Percentiles rank a stretch among this genome's conserved stretches.
Conservation (phyloP, 2,329 filamentous ascomycete genomes). For the Botrytis sinoallii region DNA sequence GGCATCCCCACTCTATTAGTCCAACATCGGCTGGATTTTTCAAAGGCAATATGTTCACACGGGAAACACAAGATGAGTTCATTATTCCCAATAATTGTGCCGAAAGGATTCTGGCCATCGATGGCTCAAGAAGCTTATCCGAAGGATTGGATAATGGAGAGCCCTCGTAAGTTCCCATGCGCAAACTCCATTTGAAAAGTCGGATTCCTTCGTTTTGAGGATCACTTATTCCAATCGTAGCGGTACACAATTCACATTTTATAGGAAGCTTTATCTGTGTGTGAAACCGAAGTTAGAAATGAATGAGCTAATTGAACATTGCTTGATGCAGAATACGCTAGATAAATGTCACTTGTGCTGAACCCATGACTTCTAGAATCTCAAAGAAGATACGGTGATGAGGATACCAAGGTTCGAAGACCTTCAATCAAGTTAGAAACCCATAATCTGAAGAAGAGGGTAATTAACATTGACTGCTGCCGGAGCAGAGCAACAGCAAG, state of each 20-base stretch:
- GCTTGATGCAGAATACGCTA: not conserved
- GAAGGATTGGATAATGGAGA: not conserved
- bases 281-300: not conserved
- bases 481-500: constrained; percentile 34
- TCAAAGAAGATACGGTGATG: constrained; percentile 45
- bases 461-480: constrained; percentile 37
- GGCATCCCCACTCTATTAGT: not conserved
- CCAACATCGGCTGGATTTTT: not conserved
- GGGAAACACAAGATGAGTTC: constrained; percentile 17
- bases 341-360: constrained; percentile 47
- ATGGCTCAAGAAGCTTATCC: constrained; percentile 13
- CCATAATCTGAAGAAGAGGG: constrained; percentile 42
- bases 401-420: constrained; percentile 43
- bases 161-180: not conserved
- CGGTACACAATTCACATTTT: not conserved
- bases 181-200: constrained; percentile 35
- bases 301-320: not conserved
- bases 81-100: constrained; percentile 24
- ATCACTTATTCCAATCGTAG: constrained; percentile 32
- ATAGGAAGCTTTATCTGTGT: not conserved
- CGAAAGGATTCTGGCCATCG: constrained; percentile 25
- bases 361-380: constrained; percentile 50
- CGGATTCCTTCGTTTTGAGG: constrained; percentile 27
- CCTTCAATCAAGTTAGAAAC: constrained; percentile 39
- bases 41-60: constrained; percentile 9